Percentiles rank a stretch among this genome's conserved stretches.
Conservation (phyloP, 352 stramenopile species). For the Phytophthora boehmeriae region DNA sequence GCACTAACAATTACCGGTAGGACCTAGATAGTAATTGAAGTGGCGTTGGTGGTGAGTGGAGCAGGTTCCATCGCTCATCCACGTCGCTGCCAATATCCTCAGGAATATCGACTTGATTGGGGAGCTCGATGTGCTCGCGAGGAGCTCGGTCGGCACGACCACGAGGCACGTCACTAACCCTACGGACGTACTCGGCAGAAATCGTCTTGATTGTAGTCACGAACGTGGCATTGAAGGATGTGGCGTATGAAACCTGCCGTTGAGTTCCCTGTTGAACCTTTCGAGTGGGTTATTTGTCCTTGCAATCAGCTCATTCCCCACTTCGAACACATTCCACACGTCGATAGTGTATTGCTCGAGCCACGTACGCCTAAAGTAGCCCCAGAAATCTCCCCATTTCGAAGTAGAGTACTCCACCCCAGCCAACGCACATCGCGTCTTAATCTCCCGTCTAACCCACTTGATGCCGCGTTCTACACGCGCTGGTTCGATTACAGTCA, state of each 20-base stretch:
- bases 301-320: slow-evolving; percentile 17
- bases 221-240: slow-evolving; percentile 6
- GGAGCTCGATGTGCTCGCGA: neutral
- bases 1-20: neutral
- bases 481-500: slow-evolving; percentile 3
- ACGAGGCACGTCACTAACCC: neutral
- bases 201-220: neutral
- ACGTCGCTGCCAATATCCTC: neutral
- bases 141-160: neutral
- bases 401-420: neutral
- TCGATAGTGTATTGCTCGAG: slow-evolving; percentile 12
- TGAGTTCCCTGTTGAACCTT: neutral
- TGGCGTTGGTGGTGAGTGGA: neutral
- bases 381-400: slow-evolving; percentile 4
- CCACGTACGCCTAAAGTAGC: slow-evolving; percentile 7
- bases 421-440: neutral
- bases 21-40: neutral
- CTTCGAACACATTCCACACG: neutral
- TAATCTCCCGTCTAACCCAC: slow-evolving; percentile 7
- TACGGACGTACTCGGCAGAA: neutral
- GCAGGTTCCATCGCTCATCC: neutral
- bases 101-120: neutral
- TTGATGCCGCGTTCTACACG: slow-evolving; percentile 7
- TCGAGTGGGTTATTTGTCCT: slow-evolving; percentile 1
- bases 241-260: neutral